Evolutionary conservation across 2,329 filamentous ascomycete genomes (phyloP), one percentile per base, ranked within the genome.

Genomic region (Curvularia lunata): DNA sequence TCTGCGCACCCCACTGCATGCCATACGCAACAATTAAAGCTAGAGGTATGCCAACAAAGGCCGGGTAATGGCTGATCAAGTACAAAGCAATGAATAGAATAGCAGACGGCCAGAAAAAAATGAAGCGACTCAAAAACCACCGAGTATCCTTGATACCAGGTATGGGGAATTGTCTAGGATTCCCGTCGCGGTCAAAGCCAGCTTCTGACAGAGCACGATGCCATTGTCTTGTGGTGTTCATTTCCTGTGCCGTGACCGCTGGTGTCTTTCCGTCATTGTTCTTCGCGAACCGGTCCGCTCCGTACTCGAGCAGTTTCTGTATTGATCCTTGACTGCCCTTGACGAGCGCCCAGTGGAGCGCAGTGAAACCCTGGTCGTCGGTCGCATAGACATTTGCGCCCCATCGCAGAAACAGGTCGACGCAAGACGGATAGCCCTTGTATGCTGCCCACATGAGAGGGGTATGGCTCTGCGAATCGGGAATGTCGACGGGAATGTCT

Each of bases 381-480:
- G 85, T 87, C 32, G 91, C 89, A 77, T 96, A 92, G 8, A 97
- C 92, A 73, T 92, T 95, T 37, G 95, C 95, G 52, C 95, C 96
- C 92, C 95, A 99, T 67, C 92, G 88, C 58, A 99, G 80, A 65
- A 97, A 94, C 42, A 98, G 78, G 73, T 98, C 95, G 47, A 98
- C 94, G 68, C 92, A 96, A 46, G 90, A 88, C 0, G 94, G 91
- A 74, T 89, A 97, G 34, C 96, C 95, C 78, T 99, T 99, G 81
- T 99, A 99, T 16, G 94, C 94, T 18, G 95, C 92, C 95, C 95
- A 99, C 95, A 99, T 99, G 60, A 99, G 83, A 59, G 89, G 90
- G 1, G 95, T 98, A 77, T 99, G 96, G 5, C 93, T 92, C 74
- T 92, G 94, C 49, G 87, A 86, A 78, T 99, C 95, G 52, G 89